Evolutionary conservation across 257 asterid genomes (phyloP).

Genomic region (Ehretia macrophylla): DNA sequence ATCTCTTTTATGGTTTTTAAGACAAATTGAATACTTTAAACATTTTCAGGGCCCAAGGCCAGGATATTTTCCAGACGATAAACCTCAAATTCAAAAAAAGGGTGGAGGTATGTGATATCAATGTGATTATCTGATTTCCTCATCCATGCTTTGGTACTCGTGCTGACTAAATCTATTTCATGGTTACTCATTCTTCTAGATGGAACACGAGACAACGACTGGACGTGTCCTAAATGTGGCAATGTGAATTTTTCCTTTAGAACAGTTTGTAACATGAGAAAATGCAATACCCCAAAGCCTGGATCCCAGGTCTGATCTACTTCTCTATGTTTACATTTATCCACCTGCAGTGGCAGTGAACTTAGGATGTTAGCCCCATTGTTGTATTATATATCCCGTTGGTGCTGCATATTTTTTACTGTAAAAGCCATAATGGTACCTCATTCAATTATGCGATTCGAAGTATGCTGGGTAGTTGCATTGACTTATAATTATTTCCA

Average conservation of each 20-base stretch:
- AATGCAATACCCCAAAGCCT: constrained; percentile 90
- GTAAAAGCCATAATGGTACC: not conserved
- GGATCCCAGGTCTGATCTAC: constrained; percentile 63
- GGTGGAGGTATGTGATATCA: constrained; percentile 34
- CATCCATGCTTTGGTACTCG: constrained; percentile 1
- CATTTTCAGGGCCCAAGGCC: constrained; percentile 67
- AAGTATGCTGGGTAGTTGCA: constrained; percentile 10
- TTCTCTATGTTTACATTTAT: not conserved
- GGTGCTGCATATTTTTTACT: too few relatives aligned
- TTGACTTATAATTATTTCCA: constrained; percentile 8
- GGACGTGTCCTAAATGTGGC: constrained; percentile 92
- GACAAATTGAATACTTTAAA: not conserved
- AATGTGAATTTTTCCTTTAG: constrained; percentile 83
- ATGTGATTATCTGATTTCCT: constrained; percentile 10
- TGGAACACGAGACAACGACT: constrained; percentile 83
- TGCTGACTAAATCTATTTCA: constrained; percentile 5
- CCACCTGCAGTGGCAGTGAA: too few relatives aligned
- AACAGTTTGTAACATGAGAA: constrained; percentile 90
- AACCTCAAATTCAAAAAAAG: constrained; percentile 37
- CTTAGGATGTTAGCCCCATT: too few relatives aligned
- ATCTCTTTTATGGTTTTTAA: not conserved
- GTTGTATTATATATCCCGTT: too few relatives aligned
- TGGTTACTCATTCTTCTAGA: constrained; percentile 30
- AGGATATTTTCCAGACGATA: constrained; percentile 60
- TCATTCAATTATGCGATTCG: not conserved